Evolutionary conservation across 495 filamentous ascomycete genomes (phyloP).

Genomic region (Chaetomidium leptoderma): DNA sequence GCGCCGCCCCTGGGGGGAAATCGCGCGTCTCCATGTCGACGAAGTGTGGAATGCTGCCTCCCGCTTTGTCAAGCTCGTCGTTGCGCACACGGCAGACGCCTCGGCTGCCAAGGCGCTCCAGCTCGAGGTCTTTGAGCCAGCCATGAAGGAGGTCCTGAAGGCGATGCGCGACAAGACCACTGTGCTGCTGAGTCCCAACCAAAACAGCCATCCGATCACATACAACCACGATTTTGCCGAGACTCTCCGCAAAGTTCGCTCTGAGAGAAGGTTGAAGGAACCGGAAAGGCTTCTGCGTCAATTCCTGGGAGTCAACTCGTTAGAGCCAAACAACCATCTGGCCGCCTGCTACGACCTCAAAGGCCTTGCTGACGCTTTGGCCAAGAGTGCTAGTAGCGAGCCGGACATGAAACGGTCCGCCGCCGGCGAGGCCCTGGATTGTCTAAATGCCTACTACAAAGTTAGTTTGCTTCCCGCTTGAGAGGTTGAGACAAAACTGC

Average conservation of each 20-base stretch:
- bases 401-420: slow-evolving; percentile 40
- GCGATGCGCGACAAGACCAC: slow-evolving; percentile 28
- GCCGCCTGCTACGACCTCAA: slow-evolving; percentile 17
- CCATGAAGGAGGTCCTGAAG: slow-evolving; percentile 24
- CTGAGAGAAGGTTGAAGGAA: slow-evolving; percentile 24
- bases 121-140: slow-evolving; percentile 28
- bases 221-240: slow-evolving; percentile 56
- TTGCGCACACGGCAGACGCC: slow-evolving; percentile 29
- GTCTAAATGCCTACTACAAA: slow-evolving; percentile 51
- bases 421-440: slow-evolving; percentile 45
- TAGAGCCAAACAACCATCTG: slow-evolving; percentile 8
- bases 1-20: slow-evolving; percentile 36
- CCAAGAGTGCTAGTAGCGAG: slow-evolving; percentile 26
- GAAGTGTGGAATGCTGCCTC: slow-evolving; percentile 29
- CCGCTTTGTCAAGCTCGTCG: slow-evolving; percentile 25
- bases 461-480: no score
- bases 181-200: slow-evolving; percentile 37
- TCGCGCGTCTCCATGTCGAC: slow-evolving; percentile 23
- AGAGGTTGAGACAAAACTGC: no score
- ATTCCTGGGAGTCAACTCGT: slow-evolving; percentile 21
- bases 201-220: slow-evolving; percentile 47
- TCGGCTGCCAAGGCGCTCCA: slow-evolving; percentile 32
- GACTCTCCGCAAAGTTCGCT: slow-evolving; percentile 40
- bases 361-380: slow-evolving; percentile 28
- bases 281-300: slow-evolving; percentile 12